A percentile compares a stretch with the other conserved stretches of the same genome.
phyloP scores from a whole-genome alignment of 768 basidiomycete genomes.

The Lactifluus rugatus region DNA sequence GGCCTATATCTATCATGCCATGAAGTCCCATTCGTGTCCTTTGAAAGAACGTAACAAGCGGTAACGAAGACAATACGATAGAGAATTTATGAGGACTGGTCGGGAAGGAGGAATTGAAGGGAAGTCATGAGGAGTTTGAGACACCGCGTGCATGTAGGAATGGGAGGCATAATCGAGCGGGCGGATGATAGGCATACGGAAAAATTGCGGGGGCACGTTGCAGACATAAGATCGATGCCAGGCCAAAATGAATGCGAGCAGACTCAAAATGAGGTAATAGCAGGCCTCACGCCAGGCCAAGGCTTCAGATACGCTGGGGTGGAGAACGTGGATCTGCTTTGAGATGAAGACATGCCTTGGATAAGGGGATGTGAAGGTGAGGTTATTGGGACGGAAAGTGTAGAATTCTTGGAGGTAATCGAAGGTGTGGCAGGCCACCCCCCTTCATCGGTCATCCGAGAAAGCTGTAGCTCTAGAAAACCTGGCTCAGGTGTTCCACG shows the following conservation, averaged over 20 bases:
- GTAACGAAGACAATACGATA: not conserved
- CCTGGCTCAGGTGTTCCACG: conserved; percentile 12
- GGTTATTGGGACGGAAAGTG: not conserved
- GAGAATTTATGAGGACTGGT: not conserved
- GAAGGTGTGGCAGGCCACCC: not conserved
- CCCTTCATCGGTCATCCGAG: not conserved
- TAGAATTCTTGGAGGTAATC: not conserved
- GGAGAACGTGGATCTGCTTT: conserved; percentile 1
- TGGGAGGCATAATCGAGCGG: not conserved
- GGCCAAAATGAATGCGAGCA: not conserved
- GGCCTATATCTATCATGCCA: not conserved
- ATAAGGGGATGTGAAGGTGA: conserved; percentile 1
- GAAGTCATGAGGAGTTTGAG: not conserved
- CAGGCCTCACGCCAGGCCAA: conserved; percentile 4
- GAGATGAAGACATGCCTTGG: not conserved
- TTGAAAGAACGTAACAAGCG: not conserved
- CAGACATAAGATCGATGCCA: not conserved
- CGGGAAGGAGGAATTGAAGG: not conserved
- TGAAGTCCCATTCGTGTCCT: not conserved
- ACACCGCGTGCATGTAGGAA: not conserved
- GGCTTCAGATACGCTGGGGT: conserved; percentile 9
- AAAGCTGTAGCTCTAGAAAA: conserved; percentile 12
- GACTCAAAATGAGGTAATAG: conserved; percentile 12
- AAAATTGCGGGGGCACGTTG: not conserved
- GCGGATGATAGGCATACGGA: not conserved